Evolutionary conservation across 176 grass and related monocot species (phyloP).

Genomic region (Musa acuminata): DNA sequence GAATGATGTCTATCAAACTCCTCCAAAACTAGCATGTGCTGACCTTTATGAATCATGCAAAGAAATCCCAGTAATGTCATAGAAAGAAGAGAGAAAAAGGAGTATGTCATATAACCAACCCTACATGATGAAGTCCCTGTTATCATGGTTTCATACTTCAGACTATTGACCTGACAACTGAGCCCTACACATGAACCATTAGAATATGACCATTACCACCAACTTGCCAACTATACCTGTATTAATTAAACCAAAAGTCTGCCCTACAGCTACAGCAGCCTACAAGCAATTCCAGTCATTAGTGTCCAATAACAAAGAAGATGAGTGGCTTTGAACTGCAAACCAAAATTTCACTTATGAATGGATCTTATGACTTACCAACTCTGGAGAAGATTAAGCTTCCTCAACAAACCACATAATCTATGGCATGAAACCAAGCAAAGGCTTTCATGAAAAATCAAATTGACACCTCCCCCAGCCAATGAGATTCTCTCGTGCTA

Average conservation of each 20-base stretch:
- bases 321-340: not conserved
- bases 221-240: not conserved
- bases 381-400: not conserved
- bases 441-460: conserved; percentile 22
- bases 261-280: not conserved
- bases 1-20: too few relatives aligned
- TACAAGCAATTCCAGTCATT: not conserved
- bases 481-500: conserved; percentile 35
- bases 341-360: not conserved
- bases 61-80: too few relatives aligned
- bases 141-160: too few relatives aligned
- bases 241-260: not conserved
- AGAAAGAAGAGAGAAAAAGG: too few relatives aligned
- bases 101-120: too few relatives aligned
- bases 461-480: conserved; percentile 31
- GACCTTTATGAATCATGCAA: too few relatives aligned
- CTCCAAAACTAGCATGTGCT: too few relatives aligned
- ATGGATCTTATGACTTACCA: conserved; percentile 11
- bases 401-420: too few relatives aligned
- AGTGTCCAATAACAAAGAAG: not conserved
- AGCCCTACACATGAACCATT: not conserved
- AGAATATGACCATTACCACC: not conserved
- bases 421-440: not conserved
- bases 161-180: not conserved
- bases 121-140: too few relatives aligned